Percentiles rank a stretch among this genome's conserved stretches.
Evolutionary conservation across 257 asterid genomes (phyloP).

Genomic region (Nicotiana attenuata): DNA sequence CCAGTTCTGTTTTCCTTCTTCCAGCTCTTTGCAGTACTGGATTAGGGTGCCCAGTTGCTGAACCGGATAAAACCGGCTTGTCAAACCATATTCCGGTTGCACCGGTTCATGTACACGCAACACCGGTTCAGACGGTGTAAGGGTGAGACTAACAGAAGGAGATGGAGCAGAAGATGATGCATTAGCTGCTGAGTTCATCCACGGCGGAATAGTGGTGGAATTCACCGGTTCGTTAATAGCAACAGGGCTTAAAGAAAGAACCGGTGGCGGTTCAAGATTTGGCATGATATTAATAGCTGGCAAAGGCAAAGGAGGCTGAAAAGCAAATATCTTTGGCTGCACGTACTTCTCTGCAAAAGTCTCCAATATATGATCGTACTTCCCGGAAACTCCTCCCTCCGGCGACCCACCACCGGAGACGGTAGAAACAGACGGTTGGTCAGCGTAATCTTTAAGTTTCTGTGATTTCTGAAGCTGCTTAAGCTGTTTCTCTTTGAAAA

Average conservation of each 20-base stretch:
- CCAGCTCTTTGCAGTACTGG: slow-evolving; percentile 55
- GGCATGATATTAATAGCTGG: slow-evolving; percentile 23
- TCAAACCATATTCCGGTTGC: slow-evolving; percentile 16
- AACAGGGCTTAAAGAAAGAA: slow-evolving; percentile 35
- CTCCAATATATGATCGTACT: slow-evolving; percentile 69
- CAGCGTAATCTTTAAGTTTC: slow-evolving; percentile 20
- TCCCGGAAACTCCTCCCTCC: slow-evolving; percentile 53
- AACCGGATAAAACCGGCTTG: slow-evolving; percentile 25
- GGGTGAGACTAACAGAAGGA: slow-evolving; percentile 61
- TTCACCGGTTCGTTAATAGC: slow-evolving; percentile 19
- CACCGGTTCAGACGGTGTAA: slow-evolving; percentile 57
- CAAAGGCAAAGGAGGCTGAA: slow-evolving; percentile 25
- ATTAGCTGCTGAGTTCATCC: slow-evolving; percentile 42
- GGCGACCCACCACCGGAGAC: slow-evolving; percentile 33
- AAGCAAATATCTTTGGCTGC: slow-evolving; percentile 47
- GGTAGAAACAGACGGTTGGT: slow-evolving; percentile 21
- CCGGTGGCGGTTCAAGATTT: slow-evolving; percentile 41
- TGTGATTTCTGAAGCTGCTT: slow-evolving; percentile 45
- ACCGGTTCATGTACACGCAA: slow-evolving; percentile 28
- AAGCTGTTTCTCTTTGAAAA: slow-evolving; percentile 74
- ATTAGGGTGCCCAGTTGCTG: slow-evolving; percentile 45
- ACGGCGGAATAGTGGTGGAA: slow-evolving; percentile 31
- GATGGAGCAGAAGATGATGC: slow-evolving; percentile 55
- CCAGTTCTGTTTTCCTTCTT: slow-evolving; percentile 66
- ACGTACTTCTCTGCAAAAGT: slow-evolving; percentile 84